A percentile compares a stretch with the other conserved stretches of the same genome.
phyloP scores from a whole-genome alignment of 2,329 filamentous ascomycete species.

The Metarhizium anisopliae region DNA sequence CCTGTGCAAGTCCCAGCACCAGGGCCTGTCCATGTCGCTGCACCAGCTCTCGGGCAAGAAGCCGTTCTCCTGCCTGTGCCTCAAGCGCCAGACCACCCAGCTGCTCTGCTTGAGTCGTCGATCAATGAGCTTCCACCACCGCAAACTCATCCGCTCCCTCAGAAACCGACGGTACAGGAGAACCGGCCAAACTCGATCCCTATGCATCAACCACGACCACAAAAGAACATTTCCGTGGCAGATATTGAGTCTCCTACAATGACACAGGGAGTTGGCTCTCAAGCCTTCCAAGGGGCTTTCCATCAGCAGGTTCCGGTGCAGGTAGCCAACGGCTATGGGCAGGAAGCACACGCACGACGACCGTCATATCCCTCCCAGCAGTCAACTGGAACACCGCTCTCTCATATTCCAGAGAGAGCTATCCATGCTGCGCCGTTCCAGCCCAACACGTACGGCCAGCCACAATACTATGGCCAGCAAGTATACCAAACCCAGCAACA shows the following conservation, averaged over 20 bases:
- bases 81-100: constrained; percentile 9
- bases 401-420: constrained; percentile 85
- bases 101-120: constrained; percentile 20
- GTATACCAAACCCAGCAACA: constrained; percentile 28
- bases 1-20: constrained; percentile 11
- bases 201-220: constrained; percentile 91
- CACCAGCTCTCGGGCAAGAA: background rate
- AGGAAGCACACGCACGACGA: constrained; percentile 57
- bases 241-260: constrained; percentile 79
- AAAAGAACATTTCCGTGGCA: constrained; percentile 87
- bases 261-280: constrained; percentile 38
- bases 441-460: constrained; percentile 55
- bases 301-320: constrained; percentile 87
- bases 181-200: constrained; percentile 44
- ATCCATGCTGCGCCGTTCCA: constrained; percentile 90
- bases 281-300: constrained; percentile 85
- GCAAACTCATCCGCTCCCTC: constrained; percentile 49
- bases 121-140: constrained; percentile 47
- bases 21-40: constrained; percentile 8
- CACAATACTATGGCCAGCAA: constrained; percentile 49
- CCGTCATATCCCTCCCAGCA: constrained; percentile 62
- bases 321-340: constrained; percentile 46
- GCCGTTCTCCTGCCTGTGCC: background rate
- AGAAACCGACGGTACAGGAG: constrained; percentile 50
- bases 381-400: constrained; percentile 70